These are phyloP conservation scores for Scytalidium sp. DNA, from an alignment of 2,329 filamentous ascomycete species.

Conservation along the genomic window DNA sequence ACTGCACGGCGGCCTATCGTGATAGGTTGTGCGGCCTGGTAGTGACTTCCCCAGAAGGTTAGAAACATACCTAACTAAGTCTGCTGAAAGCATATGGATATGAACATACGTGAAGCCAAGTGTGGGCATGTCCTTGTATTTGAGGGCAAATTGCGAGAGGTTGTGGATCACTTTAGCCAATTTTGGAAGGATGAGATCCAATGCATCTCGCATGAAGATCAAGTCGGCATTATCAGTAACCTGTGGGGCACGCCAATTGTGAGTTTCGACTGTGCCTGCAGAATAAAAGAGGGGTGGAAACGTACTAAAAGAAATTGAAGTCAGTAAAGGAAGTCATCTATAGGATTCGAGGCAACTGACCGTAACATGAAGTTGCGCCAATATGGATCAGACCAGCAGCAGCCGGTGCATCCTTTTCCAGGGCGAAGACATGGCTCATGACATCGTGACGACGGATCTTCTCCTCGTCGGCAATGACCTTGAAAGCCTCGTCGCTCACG, in stretches of 20 bases:
- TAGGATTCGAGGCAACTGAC: background rate
- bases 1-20: constrained; percentile 44
- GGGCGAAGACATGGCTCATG: constrained; percentile 68
- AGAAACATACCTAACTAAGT: no score
- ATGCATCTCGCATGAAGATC: constrained; percentile 70
- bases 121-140: constrained; percentile 71
- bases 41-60: no score
- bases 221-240: constrained; percentile 67
- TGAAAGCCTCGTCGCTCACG: constrained; percentile 77
- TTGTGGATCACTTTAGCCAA: constrained; percentile 76
- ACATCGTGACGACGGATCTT: constrained; percentile 66
- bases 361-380: constrained; percentile 37
- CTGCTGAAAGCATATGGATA: no score
- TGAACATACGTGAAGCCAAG: constrained; percentile 81
- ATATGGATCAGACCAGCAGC: constrained; percentile 83
- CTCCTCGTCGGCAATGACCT: constrained; percentile 73
- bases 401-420: constrained; percentile 68
- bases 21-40: constrained; percentile 56
- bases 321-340: constrained; percentile 6
- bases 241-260: no score
- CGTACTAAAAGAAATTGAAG: constrained; percentile 29
- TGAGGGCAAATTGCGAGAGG: constrained; percentile 66
- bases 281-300: no score
- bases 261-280: no score
- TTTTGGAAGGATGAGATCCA: constrained; percentile 75